Base-by-base conservation (phyloP, 768 basidiomycete species). In the Jaapia argillacea region DNA sequence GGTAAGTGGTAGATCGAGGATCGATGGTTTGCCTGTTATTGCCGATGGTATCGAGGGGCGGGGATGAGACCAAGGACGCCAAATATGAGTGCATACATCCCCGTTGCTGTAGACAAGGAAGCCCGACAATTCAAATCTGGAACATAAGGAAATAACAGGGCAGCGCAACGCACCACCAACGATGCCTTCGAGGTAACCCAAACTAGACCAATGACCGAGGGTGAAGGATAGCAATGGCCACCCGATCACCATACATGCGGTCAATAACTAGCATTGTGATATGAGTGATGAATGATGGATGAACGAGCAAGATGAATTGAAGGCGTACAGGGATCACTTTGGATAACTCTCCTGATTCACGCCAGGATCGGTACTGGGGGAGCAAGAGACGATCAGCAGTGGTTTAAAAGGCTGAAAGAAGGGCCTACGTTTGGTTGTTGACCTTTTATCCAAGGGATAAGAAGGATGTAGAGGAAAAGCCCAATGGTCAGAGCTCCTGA, bases 1-100 rank as follows among this genome's bases (percentile, higher is more conserved):
- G n/a, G n/a, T n/a, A n/a, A n/a, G n/a, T n/a, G n/a, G n/a, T n/a
- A n/a, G n/a, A n/a, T n/a, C n/a, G n/a, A n/a, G n/a, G n/a, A n/a
- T n/a, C n/a, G n/a, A n/a, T n/a, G n/a, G n/a, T n/a, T n/a, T n/a
- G n/a, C n/a, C 28, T 10, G 28, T 16, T 33, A 67, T 27, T 55
- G 52, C 16, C 65, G 63, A 67, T 72, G 66, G 42, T 72, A 63
- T 58, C 67, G 73, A 10, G 83, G 83, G 21, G 74, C 72, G 12
- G 84, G 81, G 41, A 87, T 62, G 18, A 88, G 66, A 2, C 84
- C 85, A 45, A 88, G 70, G 26, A 85, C 58, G n/a, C 85, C 85
- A 54, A 88, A 84, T 16, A 66, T 65, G 33, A 85, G 66, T 5
- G 76, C 75, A 51, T 87, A 88, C 37, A 85, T 57, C 6, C 78